These are phyloP conservation scores for Asclepias syriaca DNA, from an alignment of 257 asterid genomes.

Conservation along the genomic window DNA sequence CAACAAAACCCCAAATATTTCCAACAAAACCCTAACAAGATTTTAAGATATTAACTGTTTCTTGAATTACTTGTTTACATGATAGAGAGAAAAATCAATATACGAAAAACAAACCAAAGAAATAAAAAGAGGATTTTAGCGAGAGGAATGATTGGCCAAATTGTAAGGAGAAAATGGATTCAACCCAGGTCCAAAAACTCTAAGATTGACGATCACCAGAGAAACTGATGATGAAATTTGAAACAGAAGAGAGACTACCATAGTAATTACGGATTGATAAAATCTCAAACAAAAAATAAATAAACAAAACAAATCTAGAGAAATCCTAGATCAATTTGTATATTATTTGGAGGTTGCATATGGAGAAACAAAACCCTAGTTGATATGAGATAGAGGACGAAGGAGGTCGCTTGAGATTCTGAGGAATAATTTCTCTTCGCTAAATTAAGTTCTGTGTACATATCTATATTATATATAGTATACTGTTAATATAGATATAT, in stretches of 20 bases:
- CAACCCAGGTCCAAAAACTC: conserved; percentile 94
- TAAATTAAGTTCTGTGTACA: too few species aligned
- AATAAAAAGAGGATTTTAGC: conserved; percentile 38
- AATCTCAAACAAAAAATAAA: conserved; percentile 13
- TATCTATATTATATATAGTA: too few species aligned
- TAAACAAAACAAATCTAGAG: conserved; percentile 2
- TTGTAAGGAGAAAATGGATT: conserved; percentile 86
- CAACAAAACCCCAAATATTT: conserved; percentile 11
- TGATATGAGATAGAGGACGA: background rate
- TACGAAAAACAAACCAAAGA: background rate
- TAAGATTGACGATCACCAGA: conserved; percentile 54
- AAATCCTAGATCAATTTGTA: conserved; percentile 21
- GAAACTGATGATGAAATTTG: conserved; percentile 47
- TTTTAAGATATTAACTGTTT: background rate
- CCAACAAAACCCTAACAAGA: conserved; percentile 8
- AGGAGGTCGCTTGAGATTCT: background rate
- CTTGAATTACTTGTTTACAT: conserved; percentile 19
- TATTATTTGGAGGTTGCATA: conserved; percentile 58
- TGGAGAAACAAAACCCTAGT: conserved; percentile 21
- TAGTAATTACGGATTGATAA: conserved; percentile 31
- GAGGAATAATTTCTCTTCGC: background rate
- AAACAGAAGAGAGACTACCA: conserved; percentile 40
- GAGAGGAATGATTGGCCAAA: conserved; percentile 81
- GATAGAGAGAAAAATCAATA: conserved; percentile 13
- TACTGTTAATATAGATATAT: too few species aligned